Evolutionary conservation across 768 basidiomycete species (phyloP).

Genomic region (Lentinula raphanica): DNA sequence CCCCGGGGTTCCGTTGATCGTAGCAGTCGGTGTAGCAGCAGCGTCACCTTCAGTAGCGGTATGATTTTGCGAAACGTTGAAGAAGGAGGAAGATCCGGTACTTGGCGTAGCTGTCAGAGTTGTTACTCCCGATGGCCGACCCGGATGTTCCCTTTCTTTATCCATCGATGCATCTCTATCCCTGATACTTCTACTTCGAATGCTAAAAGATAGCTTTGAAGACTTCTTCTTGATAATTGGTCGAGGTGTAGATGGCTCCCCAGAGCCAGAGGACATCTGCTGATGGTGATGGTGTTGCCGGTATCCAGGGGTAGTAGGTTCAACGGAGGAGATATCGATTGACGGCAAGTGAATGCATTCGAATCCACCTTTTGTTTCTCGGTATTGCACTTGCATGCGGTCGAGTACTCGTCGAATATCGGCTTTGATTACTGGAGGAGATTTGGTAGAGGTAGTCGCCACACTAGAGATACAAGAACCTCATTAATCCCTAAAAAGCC

Average conservation of each 20-base stretch:
- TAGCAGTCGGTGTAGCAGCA: slow-evolving; percentile 6
- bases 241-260: slow-evolving; percentile 43
- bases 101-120: slow-evolving; percentile 62
- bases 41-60: slow-evolving; percentile 21
- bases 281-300: slow-evolving; percentile 23
- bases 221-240: slow-evolving; percentile 66
- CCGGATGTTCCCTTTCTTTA: slow-evolving; percentile 34
- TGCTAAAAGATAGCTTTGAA: slow-evolving; percentile 73
- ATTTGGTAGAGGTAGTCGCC: slow-evolving; percentile 90
- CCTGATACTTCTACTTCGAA: slow-evolving; percentile 36
- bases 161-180: slow-evolving; percentile 22
- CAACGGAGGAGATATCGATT: slow-evolving; percentile 81
- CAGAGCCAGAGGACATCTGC: slow-evolving; percentile 44
- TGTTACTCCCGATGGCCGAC: slow-evolving; percentile 40
- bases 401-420: slow-evolving; percentile 87
- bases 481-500: too few relatives aligned
- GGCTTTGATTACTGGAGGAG: slow-evolving; percentile 70
- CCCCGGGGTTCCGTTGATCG: slow-evolving; percentile 23
- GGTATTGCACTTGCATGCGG: slow-evolving; percentile 92
- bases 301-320: slow-evolving; percentile 19
- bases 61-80: slow-evolving; percentile 66
- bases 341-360: slow-evolving; percentile 96
- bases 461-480: slow-evolving; percentile 61
- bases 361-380: slow-evolving; percentile 85
- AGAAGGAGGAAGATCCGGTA: slow-evolving; percentile 79